phyloP scores from a whole-genome alignment of 2,329 filamentous ascomycete genomes.

The Aspergillus ochraceoroseus region DNA sequence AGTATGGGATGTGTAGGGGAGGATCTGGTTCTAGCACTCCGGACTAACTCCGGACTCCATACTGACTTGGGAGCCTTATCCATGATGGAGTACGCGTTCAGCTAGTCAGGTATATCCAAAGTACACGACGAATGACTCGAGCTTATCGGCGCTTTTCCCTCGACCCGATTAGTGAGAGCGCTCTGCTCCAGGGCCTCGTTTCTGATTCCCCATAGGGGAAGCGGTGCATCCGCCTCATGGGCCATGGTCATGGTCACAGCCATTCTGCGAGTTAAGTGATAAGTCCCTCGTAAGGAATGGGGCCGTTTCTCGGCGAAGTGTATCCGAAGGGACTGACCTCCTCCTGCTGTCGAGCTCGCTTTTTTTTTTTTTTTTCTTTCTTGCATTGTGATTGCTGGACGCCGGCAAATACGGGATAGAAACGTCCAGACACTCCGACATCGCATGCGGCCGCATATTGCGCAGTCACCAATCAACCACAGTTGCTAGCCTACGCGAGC shows the following conservation, averaged over 20 bases:
- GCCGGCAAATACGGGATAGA: conserved; percentile 4
- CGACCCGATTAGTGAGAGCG: conserved; percentile 6
- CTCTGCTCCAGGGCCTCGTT: conserved; percentile 4
- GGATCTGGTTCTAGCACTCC: no score
- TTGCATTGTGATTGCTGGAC: conserved; percentile 12
- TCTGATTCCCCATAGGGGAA: conserved; percentile 13
- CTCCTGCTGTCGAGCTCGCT: conserved; percentile 7
- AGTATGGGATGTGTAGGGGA: no score
- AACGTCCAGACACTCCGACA: conserved; percentile 8
- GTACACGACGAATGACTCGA: neutral
- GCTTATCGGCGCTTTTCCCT: conserved; percentile 13
- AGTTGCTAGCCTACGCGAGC: neutral
- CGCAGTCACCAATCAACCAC: conserved; percentile 1
- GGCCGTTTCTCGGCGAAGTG: conserved; percentile 20
- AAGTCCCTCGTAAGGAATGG: conserved; percentile 14
- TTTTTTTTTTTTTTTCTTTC: no score
- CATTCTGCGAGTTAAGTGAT: no score
- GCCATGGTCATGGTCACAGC: no score
- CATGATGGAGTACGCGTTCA: no score
- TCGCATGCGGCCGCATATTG: conserved; percentile 5
- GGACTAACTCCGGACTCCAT: no score
- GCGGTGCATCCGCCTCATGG: conserved; percentile 6
- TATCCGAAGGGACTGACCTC: conserved; percentile 16
- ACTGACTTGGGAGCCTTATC: no score
- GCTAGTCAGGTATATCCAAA: no score